phyloP scores from a whole-genome alignment of 2,329 filamentous ascomycete species.

The Lojkania enalia region DNA sequence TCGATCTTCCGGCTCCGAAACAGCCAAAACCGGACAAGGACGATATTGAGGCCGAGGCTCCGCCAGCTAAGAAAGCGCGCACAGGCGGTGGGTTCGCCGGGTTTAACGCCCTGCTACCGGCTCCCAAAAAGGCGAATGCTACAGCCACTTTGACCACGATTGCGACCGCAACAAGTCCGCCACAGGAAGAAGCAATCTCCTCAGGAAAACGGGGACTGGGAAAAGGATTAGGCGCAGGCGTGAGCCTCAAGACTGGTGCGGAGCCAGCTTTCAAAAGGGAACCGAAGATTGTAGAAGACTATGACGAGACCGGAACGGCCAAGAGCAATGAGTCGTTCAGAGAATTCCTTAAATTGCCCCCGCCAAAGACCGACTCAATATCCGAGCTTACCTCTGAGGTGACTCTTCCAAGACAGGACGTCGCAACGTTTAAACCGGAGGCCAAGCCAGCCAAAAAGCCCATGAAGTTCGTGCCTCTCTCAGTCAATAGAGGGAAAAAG shows the following conservation, averaged over 20 bases:
- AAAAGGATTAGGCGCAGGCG: conserved; percentile 55
- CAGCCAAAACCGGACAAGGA: conserved; percentile 44
- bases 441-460: conserved; percentile 75
- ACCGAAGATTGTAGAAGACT: conserved; percentile 43
- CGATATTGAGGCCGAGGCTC: conserved; percentile 47
- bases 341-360: conserved; percentile 40
- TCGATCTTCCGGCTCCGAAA: conserved; percentile 69
- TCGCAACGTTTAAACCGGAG: conserved; percentile 40
- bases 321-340: conserved; percentile 33
- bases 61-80: conserved; percentile 70
- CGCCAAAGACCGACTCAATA: conserved; percentile 28
- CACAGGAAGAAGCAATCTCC: conserved; percentile 26
- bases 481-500: conserved; percentile 73
- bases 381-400: conserved; percentile 59
- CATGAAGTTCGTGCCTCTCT: conserved; percentile 81
- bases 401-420: conserved; percentile 23
- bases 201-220: conserved; percentile 39
- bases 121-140: conserved; percentile 66
- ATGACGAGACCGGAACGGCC: conserved; percentile 43
- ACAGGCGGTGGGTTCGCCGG: conserved; percentile 71
- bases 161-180: conserved; percentile 24
- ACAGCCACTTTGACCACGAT: too few relatives aligned
- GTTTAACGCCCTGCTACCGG: conserved; percentile 84
- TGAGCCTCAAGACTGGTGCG: conserved; percentile 81
- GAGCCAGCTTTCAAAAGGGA: conserved; percentile 78